Evolutionary conservation across 2,329 filamentous ascomycete species (phyloP).

Genomic region (Colletotrichum graminicola): DNA sequence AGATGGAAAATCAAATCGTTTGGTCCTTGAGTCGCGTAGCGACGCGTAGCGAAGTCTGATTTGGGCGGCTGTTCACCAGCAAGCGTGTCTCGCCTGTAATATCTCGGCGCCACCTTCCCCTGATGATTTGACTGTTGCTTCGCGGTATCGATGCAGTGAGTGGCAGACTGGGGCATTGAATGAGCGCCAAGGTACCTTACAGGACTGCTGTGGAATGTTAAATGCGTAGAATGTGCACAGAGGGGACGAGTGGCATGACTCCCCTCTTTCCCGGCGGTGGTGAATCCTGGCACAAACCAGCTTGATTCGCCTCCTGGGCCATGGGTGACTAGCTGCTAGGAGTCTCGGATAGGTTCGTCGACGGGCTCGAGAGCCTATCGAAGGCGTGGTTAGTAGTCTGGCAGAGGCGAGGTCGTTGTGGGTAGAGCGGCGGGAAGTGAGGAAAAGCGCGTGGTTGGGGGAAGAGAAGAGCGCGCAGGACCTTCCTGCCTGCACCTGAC

Average conservation of each 20-base stretch:
- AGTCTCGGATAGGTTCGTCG: slow-evolving; percentile 18
- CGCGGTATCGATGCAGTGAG: not conserved
- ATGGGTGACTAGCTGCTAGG: slow-evolving; percentile 21
- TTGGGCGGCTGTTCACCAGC: slow-evolving; percentile 34
- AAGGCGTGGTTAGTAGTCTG: slow-evolving; percentile 12
- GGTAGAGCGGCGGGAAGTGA: slow-evolving; percentile 30
- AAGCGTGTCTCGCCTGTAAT: slow-evolving; percentile 21
- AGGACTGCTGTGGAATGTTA: slow-evolving; percentile 35
- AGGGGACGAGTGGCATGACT: slow-evolving; percentile 31
- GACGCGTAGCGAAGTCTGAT: slow-evolving; percentile 29
- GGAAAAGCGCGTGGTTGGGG: slow-evolving; percentile 35
- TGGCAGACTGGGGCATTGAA: not conserved
- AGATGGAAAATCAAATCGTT: slow-evolving; percentile 28
- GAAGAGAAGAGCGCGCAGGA: slow-evolving; percentile 10
- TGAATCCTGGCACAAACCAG: slow-evolving; percentile 35
- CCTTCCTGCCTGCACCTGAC: not conserved
- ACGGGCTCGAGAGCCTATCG: slow-evolving; percentile 33
- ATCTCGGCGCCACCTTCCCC: slow-evolving; percentile 6
- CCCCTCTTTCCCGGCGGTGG: slow-evolving; percentile 33
- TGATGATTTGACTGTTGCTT: slow-evolving; percentile 11
- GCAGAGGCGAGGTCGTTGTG: slow-evolving; percentile 9
- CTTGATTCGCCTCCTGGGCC: slow-evolving; percentile 35
- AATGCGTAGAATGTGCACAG: slow-evolving; percentile 29
- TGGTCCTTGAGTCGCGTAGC: slow-evolving; percentile 20
- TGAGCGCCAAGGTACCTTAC: slow-evolving; percentile 38